phyloP scores from a whole-genome alignment of 345 rosid species.

The Jatropha curcas region DNA sequence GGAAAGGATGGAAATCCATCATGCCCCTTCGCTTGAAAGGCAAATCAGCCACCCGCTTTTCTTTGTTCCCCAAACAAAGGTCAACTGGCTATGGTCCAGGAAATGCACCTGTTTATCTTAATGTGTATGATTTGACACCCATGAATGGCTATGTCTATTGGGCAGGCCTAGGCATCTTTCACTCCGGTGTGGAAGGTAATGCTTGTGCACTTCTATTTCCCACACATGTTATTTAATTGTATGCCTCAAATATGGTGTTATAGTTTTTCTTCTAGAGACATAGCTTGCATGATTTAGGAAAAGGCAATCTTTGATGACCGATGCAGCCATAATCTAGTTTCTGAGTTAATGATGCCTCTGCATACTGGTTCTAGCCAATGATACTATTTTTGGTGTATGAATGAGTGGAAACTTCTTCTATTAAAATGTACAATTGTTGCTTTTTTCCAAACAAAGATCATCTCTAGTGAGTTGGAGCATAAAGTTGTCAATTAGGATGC shows the following conservation, averaged over 20 bases:
- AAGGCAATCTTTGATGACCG: neutral
- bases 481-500: neutral
- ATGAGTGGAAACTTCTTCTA: neutral
- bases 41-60: conserved; percentile 32
- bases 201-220: neutral
- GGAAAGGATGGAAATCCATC: conserved; percentile 34
- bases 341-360: neutral
- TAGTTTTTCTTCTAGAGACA: neutral
- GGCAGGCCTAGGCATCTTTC: conserved; percentile 42
- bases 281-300: neutral
- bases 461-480: neutral
- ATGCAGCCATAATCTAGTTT: neutral
- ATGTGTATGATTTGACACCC: conserved; percentile 40
- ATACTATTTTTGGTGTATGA: neutral
- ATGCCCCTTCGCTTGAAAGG: conserved; percentile 30
- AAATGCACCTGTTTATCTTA: conserved; percentile 31
- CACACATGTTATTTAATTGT: neutral
- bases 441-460: neutral
- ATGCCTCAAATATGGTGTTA: neutral
- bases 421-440: too few species aligned
- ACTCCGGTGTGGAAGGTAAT: conserved; percentile 38
- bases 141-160: conserved; percentile 38
- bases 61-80: conserved; percentile 32
- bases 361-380: too few species aligned
- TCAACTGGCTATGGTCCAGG: conserved; percentile 28